phyloP scores from a whole-genome alignment of 345 rosid genomes.

The Salix caprea region DNA sequence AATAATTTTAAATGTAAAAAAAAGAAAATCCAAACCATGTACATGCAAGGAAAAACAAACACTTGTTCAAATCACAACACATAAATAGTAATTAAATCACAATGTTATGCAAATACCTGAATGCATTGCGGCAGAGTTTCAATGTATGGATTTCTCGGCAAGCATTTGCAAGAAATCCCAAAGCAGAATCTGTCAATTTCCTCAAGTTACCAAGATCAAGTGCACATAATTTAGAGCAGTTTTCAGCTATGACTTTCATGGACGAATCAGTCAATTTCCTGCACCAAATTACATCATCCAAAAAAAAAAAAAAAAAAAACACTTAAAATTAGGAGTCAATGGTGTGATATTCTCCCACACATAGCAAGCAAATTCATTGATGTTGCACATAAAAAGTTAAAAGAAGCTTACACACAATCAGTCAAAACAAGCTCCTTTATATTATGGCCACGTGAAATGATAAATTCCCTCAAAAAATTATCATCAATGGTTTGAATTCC shows the following conservation, averaged over 20 bases:
- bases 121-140: conserved; percentile 60
- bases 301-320: conserved; percentile 11
- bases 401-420: conserved; percentile 61
- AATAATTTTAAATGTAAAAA: no score
- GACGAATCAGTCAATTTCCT: conserved; percentile 81
- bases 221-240: conserved; percentile 49
- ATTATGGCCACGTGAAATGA: conserved; percentile 41
- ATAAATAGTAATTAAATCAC: not conserved
- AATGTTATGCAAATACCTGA: conserved; percentile 45
- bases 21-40: not conserved
- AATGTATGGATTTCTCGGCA: conserved; percentile 52
- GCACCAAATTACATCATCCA: conserved; percentile 25
- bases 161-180: conserved; percentile 80
- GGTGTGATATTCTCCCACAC: not conserved
- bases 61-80: not conserved
- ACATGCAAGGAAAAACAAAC: not conserved
- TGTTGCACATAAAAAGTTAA: not conserved
- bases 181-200: conserved; percentile 71
- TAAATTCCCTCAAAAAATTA: conserved; percentile 45
- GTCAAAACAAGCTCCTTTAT: conserved; percentile 68
- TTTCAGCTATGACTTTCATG: conserved; percentile 62
- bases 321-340: not conserved
- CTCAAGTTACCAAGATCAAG: conserved; percentile 61
- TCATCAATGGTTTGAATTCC: conserved; percentile 60
- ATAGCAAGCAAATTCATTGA: conserved; percentile 11